Evolutionary conservation across 495 filamentous ascomycete genomes (phyloP).

Genomic region (Lophium mytilinum): DNA sequence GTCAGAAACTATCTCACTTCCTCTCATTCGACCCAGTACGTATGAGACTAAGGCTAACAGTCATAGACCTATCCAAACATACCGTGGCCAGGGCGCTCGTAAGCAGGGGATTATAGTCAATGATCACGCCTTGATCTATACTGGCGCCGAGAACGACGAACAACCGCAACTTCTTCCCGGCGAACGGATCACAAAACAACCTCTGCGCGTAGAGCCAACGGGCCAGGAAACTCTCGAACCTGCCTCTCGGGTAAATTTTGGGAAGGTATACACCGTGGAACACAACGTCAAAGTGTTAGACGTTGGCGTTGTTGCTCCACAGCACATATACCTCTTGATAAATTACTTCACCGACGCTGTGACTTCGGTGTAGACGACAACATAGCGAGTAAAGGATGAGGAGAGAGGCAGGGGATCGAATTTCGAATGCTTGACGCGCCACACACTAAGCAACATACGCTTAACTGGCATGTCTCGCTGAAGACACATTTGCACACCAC

Average conservation of each 20-base stretch:
- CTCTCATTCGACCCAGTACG: background rate
- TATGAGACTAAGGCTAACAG: background rate
- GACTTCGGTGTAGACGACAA: background rate
- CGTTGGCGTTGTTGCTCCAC: constrained; percentile 25
- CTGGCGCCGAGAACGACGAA: background rate
- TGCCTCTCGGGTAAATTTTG: constrained; percentile 41
- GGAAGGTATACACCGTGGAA: constrained; percentile 43
- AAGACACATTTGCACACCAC: no score
- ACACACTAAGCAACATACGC: background rate
- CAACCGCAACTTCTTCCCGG: constrained; percentile 3
- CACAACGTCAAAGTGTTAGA: constrained; percentile 40
- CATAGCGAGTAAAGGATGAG: no score
- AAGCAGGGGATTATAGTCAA: constrained; percentile 17
- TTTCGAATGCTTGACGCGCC: background rate
- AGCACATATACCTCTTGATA: background rate
- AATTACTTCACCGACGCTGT: background rate
- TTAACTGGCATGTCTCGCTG: background rate
- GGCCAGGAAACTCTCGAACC: constrained; percentile 25
- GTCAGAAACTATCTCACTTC: background rate
- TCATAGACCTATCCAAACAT: constrained; percentile 20
- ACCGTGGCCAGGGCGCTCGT: constrained; percentile 16
- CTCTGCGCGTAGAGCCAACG: constrained; percentile 8
- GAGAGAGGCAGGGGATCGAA: background rate
- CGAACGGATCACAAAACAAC: constrained; percentile 15
- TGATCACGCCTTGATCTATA: constrained; percentile 27